A percentile compares a stretch with the other conserved stretches of the same genome.
Conservation (phyloP, 2,329 filamentous ascomycete species). For the Aureobasidium mangrovei region DNA sequence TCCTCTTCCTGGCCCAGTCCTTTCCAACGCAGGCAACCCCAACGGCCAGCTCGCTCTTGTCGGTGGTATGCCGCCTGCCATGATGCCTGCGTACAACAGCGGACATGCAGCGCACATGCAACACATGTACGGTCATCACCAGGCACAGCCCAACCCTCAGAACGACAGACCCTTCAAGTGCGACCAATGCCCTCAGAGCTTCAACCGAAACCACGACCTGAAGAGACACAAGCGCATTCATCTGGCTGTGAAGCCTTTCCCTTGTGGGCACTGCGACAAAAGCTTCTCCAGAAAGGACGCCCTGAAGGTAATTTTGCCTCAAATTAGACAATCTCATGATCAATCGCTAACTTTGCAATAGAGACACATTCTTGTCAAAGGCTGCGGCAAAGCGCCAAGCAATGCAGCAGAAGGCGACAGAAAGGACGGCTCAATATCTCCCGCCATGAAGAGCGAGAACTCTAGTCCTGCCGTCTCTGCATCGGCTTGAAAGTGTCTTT, state of each 20-base stretch:
- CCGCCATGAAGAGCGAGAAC: conserved; percentile 26
- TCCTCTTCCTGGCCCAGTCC: conserved; percentile 57
- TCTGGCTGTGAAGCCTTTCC: conserved; percentile 89
- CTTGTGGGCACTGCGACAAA: conserved; percentile 86
- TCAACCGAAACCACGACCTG: conserved; percentile 92
- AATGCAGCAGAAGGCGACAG: conserved; percentile 28
- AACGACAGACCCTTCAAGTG: conserved; percentile 91
- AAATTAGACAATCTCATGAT: background rate
- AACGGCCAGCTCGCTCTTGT: conserved; percentile 64
- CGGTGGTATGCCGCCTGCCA: conserved; percentile 46
- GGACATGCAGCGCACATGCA: conserved; percentile 59
- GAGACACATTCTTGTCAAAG: conserved; percentile 60
- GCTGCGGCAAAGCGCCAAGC: conserved; percentile 48
- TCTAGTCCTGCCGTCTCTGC: conserved; percentile 25
- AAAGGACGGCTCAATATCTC: conserved; percentile 28
- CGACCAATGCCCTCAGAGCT: conserved; percentile 83
- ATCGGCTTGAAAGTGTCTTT: conserved; percentile 17
- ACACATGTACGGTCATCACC: conserved; percentile 45
- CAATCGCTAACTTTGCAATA: conserved; percentile 25
- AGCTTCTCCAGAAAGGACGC: conserved; percentile 96
- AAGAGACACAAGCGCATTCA: conserved; percentile 96
- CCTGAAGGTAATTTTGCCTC: conserved; percentile 60
- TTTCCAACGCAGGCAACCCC: conserved; percentile 71
- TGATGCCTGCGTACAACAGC: conserved; percentile 53
- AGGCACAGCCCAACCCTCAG: conserved; percentile 41